Conservation (phyloP, 768 basidiomycete species). For the Neoboletus subvelutipes region DNA sequence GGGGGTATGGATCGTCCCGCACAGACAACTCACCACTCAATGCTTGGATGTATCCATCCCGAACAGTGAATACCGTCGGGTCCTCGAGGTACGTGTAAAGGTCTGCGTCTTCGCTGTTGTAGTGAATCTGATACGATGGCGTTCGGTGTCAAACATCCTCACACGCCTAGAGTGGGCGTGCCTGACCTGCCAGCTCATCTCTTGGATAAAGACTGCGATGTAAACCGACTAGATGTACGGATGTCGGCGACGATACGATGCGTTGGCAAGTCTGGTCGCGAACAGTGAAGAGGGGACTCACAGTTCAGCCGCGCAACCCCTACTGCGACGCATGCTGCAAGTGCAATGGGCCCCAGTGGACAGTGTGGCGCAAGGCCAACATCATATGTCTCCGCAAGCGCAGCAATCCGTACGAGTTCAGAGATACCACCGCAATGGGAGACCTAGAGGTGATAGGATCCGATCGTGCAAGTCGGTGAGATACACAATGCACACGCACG, state of each 20-base stretch:
- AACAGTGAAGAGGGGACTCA: slow-evolving; percentile 27
- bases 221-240: not conserved
- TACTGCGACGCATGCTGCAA: slow-evolving; percentile 69
- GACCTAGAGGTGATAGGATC: slow-evolving; percentile 34
- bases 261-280: not conserved
- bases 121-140: slow-evolving; percentile 51
- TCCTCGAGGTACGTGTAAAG: slow-evolving; percentile 58
- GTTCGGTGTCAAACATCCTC: not conserved
- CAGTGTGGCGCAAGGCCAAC: slow-evolving; percentile 73
- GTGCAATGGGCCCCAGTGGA: slow-evolving; percentile 67
- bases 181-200: slow-evolving; percentile 60
- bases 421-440: slow-evolving; percentile 62
- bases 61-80: slow-evolving; percentile 51
- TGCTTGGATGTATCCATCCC: slow-evolving; percentile 49
- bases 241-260: not conserved
- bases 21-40: slow-evolving; percentile 36
- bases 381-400: slow-evolving; percentile 65
- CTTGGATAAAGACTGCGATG: slow-evolving; percentile 53
- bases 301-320: slow-evolving; percentile 60
- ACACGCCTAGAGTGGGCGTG: not conserved
- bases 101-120: slow-evolving; percentile 58
- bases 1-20: not conserved
- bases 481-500: slow-evolving; percentile 33
- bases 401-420: slow-evolving; percentile 57
- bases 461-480: not conserved